phyloP scores from a whole-genome alignment of 768 basidiomycete species.

The Pholiota molesta region DNA sequence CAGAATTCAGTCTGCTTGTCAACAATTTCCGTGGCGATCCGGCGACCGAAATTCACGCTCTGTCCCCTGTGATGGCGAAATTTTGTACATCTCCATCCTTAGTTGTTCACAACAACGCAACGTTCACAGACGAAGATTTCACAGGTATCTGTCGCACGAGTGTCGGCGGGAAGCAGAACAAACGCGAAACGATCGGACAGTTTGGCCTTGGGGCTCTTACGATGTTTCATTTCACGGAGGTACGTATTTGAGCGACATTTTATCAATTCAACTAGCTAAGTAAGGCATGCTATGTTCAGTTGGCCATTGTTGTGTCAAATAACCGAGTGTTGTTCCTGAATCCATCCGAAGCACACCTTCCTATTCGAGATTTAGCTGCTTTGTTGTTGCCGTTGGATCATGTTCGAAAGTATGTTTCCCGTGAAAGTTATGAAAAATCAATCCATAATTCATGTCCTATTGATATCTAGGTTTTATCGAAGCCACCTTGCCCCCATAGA shows the following conservation, averaged over 20 bases:
- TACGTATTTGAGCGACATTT: conserved; percentile 19
- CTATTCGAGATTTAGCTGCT: conserved; percentile 33
- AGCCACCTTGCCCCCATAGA: conserved; percentile 43
- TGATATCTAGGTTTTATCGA: conserved; percentile 37
- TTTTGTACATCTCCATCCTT: conserved; percentile 41
- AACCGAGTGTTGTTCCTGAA: conserved; percentile 42
- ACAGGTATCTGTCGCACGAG: conserved; percentile 48
- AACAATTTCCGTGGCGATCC: conserved; percentile 27
- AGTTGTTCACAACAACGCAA: conserved; percentile 46
- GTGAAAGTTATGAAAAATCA: background rate
- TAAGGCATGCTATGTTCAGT: conserved; percentile 18
- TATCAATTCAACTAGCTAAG: no score
- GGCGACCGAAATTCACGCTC: conserved; percentile 1
- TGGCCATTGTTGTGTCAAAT: conserved; percentile 38
- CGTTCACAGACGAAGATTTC: conserved; percentile 46
- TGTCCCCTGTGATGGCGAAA: conserved; percentile 37
- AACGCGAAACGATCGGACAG: conserved; percentile 45
- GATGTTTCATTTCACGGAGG: conserved; percentile 57
- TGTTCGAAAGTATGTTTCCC: conserved; percentile 34
- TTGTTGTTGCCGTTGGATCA: conserved; percentile 33
- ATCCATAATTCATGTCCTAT: background rate
- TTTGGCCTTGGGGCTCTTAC: conserved; percentile 56
- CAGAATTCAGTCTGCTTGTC: conserved; percentile 41
- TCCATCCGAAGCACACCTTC: conserved; percentile 46
- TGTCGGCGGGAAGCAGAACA: conserved; percentile 44